Evolutionary conservation across 257 asterid species (phyloP).

Genomic region (Solanum verrucosum): DNA sequence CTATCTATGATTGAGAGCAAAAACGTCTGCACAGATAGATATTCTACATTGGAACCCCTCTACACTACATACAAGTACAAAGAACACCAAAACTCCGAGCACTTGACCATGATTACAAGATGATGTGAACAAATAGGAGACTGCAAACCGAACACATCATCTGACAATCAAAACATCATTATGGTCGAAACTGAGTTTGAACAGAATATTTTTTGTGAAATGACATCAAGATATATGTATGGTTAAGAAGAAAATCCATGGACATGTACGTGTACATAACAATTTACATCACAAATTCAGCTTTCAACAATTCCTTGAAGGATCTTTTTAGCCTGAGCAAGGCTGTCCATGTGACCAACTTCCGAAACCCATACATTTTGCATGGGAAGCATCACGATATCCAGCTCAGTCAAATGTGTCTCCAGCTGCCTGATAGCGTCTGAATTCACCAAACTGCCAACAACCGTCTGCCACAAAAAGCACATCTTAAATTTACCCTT

Average conservation of each 20-base stretch:
- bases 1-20: background rate
- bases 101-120: background rate
- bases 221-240: background rate
- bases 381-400: constrained; percentile 34
- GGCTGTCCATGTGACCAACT: constrained; percentile 36
- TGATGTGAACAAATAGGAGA: background rate
- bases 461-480: constrained; percentile 33
- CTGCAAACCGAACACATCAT: background rate
- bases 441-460: constrained; percentile 44
- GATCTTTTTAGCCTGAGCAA: constrained; percentile 45
- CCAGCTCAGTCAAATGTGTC: constrained; percentile 26
- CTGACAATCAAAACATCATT: background rate
- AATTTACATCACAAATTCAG: background rate
- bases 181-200: background rate
- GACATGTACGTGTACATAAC: background rate
- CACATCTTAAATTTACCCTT: background rate
- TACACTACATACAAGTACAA: background rate
- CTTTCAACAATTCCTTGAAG: constrained; percentile 27
- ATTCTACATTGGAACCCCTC: background rate
- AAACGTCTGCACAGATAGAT: background rate
- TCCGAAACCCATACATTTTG: constrained; percentile 50
- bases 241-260: background rate
- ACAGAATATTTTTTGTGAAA: background rate
- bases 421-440: constrained; percentile 17
- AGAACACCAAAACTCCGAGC: background rate